These are phyloP conservation scores for Kwoniella shandongensis DNA, from an alignment of 768 basidiomycete species.

Conservation along the genomic window DNA sequence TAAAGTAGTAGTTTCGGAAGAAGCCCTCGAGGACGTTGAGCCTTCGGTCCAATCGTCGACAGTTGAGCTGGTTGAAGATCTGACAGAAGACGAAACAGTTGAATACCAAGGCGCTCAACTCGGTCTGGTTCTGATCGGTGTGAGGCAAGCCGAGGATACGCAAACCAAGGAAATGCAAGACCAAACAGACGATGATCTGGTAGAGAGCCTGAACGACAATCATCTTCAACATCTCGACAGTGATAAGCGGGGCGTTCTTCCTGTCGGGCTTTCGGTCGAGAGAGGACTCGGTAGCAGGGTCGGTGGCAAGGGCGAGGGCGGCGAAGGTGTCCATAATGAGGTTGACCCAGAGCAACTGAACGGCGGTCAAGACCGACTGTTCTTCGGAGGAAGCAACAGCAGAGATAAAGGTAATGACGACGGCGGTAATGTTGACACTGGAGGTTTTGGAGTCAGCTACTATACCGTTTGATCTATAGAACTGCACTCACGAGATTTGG, in stretches of 20 bases:
- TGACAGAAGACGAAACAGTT: constrained; percentile 98
- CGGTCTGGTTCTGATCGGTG: constrained; percentile 44
- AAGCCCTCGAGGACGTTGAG: constrained; percentile 89
- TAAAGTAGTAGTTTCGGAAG: constrained; percentile 75
- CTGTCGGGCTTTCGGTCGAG: constrained; percentile 89
- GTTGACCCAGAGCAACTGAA: constrained; percentile 97
- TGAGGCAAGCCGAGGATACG: constrained; percentile 62
- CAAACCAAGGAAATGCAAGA: constrained; percentile 83
- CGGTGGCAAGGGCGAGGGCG: constrained; percentile 93
- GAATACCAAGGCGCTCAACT: constrained; percentile 86
- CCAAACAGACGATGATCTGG: constrained; percentile 75
- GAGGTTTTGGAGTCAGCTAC: no score
- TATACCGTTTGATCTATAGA: constrained; percentile 16
- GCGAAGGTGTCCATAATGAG: constrained; percentile 89
- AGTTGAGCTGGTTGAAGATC: constrained; percentile 94
- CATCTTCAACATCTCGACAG: constrained; percentile 94
- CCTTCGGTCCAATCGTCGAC: constrained; percentile 76
- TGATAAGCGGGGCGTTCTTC: constrained; percentile 84
- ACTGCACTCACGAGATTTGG: constrained; percentile 55
- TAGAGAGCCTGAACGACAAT: constrained; percentile 86
- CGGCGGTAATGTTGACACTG: constrained; percentile 87
- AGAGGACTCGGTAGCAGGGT: constrained; percentile 73
- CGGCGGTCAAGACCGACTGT: constrained; percentile 84
- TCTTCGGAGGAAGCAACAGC: constrained; percentile 77
- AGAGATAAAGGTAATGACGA: constrained; percentile 87